Conservation (phyloP, 768 basidiomycete species). For the Lenzites betulinus region DNA sequence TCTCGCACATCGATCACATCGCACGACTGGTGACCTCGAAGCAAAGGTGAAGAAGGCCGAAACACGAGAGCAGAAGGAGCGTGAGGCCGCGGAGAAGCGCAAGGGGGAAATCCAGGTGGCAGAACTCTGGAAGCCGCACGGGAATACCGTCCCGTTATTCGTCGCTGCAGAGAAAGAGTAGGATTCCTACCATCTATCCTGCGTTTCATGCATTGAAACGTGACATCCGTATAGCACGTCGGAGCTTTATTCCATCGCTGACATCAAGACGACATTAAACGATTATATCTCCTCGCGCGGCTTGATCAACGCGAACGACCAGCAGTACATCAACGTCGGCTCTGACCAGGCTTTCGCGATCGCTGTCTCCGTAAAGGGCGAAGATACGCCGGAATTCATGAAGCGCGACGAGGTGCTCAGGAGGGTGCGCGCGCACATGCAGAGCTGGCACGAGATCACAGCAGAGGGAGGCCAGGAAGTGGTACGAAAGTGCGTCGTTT, state of each 20-base stretch:
- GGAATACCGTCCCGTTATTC: constrained; percentile 58
- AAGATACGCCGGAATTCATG: constrained; percentile 49
- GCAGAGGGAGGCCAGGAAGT: constrained; percentile 57
- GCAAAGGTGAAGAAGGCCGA: constrained; percentile 61
- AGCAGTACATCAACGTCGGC: constrained; percentile 72
- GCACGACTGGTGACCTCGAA: constrained; percentile 69
- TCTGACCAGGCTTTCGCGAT: constrained; percentile 33
- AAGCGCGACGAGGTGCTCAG: constrained; percentile 65
- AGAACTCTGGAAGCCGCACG: constrained; percentile 79
- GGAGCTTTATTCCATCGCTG: constrained; percentile 53
- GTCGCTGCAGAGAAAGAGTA: constrained; percentile 64
- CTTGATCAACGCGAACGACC: constrained; percentile 67
- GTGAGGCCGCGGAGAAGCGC: constrained; percentile 44
- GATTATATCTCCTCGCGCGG: constrained; percentile 60
- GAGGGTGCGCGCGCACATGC: constrained; percentile 66
- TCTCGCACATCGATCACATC: constrained; percentile 48
- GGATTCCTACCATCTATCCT: constrained; percentile 28
- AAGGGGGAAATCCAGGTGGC: constrained; percentile 55
- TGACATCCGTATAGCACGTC: constrained; percentile 42
- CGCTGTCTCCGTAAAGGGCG: constrained; percentile 35
- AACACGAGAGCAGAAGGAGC: constrained; percentile 52
- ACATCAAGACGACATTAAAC: constrained; percentile 61
- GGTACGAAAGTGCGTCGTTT: constrained; percentile 53
- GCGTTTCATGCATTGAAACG: neutral
- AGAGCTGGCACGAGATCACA: constrained; percentile 69